Conservation (phyloP, 2,329 filamentous ascomycete species). For the Arthroderma sp. region DNA sequence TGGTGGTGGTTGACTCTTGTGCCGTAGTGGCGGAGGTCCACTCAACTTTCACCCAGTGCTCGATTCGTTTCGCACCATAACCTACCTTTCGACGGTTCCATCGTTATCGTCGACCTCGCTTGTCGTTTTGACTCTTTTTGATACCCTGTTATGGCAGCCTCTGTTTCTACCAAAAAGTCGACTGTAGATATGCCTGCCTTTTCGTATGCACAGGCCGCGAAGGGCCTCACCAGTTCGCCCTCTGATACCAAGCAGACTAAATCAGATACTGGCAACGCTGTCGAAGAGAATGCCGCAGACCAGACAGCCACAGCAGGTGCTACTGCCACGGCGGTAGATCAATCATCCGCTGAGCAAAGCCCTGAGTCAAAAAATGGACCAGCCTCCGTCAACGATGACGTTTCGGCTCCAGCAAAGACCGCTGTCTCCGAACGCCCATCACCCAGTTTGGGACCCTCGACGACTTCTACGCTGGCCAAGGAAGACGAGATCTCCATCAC, state of each 20-base stretch:
- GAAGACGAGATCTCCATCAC: conserved; percentile 51
- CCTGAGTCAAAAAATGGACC: not conserved
- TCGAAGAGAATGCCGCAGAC: not conserved
- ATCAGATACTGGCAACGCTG: not conserved
- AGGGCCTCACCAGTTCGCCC: conserved; percentile 50
- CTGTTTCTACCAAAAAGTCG: conserved; percentile 20
- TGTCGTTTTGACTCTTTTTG: not conserved
- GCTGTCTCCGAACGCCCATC: conserved; percentile 39
- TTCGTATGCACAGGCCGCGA: conserved; percentile 92
- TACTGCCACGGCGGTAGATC: conserved; percentile 10
- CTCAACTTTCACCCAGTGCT: not conserved
- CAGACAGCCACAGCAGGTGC: not conserved
- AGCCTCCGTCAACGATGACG: not conserved
- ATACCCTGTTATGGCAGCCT: conserved; percentile 30
- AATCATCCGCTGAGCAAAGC: not conserved
- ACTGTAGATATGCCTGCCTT: conserved; percentile 48
- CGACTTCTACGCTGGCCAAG: conserved; percentile 43
- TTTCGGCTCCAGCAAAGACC: conserved; percentile 16
- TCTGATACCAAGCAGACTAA: conserved; percentile 25
- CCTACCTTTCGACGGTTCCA: not conserved
- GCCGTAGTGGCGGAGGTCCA: not conserved
- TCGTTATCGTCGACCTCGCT: not conserved
- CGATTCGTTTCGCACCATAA: not conserved
- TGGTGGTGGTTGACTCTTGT: conserved; percentile 11
- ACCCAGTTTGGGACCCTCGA: conserved; percentile 40